A percentile compares a stretch with the other conserved stretches of the same genome.
These are phyloP conservation scores for Dendrocalamus latiflorus DNA, from an alignment of 202 grass and related monocot genomes.

Conservation along the genomic window DNA sequence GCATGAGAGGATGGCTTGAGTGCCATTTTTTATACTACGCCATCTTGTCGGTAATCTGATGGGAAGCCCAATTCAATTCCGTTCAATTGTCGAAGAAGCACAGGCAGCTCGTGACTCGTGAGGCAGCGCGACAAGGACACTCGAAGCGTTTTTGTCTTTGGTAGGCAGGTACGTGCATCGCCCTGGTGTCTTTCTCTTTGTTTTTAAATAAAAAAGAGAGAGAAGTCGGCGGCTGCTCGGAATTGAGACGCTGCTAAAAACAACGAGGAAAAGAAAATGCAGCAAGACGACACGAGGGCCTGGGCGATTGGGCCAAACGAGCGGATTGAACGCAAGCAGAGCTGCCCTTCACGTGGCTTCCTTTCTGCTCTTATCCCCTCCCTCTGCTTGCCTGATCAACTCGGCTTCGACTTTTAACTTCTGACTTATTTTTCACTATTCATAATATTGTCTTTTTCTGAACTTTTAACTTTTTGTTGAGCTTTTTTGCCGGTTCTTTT, in stretches of 20 bases:
- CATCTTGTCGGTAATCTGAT: conserved; percentile 24
- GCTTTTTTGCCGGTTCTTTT: too few relatives aligned
- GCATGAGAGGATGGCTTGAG: conserved; percentile 25
- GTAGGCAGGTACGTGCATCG: neutral
- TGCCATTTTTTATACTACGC: conserved; percentile 30
- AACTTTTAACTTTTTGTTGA: too few relatives aligned
- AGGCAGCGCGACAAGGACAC: conserved; percentile 37
- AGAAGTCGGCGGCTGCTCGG: conserved; percentile 25
- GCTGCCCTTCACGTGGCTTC: conserved; percentile 39
- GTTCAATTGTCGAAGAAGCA: neutral
- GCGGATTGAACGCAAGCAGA: conserved; percentile 7
- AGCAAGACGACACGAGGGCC: neutral
- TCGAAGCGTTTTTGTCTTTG: conserved; percentile 2
- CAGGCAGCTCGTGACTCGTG: conserved; percentile 28
- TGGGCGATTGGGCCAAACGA: neutral
- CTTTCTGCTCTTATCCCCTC: conserved; percentile 3
- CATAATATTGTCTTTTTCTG: too few relatives aligned
- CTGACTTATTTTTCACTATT: too few relatives aligned
- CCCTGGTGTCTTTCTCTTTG: neutral
- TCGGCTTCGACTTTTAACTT: too few relatives aligned
- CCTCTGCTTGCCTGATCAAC: too few relatives aligned
- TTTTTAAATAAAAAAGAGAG: neutral
- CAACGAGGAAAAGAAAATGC: conserved; percentile 29
- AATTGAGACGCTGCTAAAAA: conserved; percentile 11
- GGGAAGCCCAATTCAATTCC: neutral